phyloP scores from a whole-genome alignment of 2,329 filamentous ascomycete genomes.

The Neodidymelliopsis sp. region DNA sequence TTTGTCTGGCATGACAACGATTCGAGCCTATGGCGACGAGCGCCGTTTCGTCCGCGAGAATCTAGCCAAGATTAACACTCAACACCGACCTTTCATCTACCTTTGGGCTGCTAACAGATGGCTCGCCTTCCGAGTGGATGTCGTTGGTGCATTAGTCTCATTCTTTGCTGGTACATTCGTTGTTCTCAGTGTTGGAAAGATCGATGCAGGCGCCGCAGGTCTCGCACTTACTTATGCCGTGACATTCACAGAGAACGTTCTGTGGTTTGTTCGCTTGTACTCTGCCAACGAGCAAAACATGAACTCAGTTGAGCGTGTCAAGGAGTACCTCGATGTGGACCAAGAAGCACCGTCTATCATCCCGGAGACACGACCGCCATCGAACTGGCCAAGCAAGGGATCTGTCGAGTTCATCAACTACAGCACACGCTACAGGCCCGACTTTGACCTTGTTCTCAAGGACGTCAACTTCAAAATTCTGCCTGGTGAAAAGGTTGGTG shows the following conservation, averaged over 20 bases:
- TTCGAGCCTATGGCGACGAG: conserved; percentile 94
- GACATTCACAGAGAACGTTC: conserved; percentile 93
- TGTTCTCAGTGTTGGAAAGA: conserved; percentile 78
- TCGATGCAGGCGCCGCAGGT: conserved; percentile 91
- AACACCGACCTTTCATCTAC: conserved; percentile 93
- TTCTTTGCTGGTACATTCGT: conserved; percentile 96
- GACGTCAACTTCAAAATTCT: conserved; percentile 86
- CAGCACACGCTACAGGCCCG: conserved; percentile 85
- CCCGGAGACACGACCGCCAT: conserved; percentile 76
- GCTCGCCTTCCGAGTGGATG: conserved; percentile 91
- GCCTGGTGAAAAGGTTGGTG: conserved; percentile 90
- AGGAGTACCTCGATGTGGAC: conserved; percentile 96
- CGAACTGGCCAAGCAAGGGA: conserved; percentile 85
- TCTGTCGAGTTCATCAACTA: conserved; percentile 88
- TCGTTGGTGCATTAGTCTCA: conserved; percentile 87
- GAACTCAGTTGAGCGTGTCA: conserved; percentile 97
- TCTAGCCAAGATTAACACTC: conserved; percentile 83
- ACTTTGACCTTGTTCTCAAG: conserved; percentile 86
- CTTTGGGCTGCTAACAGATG: conserved; percentile 97
- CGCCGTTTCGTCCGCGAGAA: conserved; percentile 94
- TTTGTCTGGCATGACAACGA: conserved; percentile 91
- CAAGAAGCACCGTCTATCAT: conserved; percentile 85
- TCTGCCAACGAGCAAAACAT: conserved; percentile 98
- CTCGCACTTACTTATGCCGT: conserved; percentile 95
- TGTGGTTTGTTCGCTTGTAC: conserved; percentile 96